These are phyloP conservation scores for Suhomyces prunicola DNA, from an alignment of 805 yeast species.

Conservation along the genomic window DNA sequence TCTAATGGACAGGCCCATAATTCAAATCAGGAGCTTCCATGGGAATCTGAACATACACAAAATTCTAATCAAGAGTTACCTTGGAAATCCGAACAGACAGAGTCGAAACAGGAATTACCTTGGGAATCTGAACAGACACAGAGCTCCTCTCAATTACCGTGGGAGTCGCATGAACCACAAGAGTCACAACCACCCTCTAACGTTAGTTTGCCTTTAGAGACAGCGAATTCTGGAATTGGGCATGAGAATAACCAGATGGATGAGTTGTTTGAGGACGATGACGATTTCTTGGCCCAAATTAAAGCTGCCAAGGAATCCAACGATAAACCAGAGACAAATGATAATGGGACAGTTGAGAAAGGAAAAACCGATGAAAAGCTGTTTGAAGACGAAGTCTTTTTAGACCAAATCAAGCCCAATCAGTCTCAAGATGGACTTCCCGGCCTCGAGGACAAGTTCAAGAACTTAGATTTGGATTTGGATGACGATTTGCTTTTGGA, in stretches of 20 bases:
- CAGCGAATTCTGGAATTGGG: background rate
- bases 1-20: background rate
- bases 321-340: background rate
- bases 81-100: background rate
- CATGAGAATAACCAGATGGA: background rate
- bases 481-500: constrained; percentile 31
- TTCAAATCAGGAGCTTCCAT: background rate
- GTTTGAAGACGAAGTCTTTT: constrained; percentile 17
- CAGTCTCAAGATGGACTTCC: background rate
- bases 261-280: background rate
- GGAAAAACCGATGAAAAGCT: constrained; percentile 6
- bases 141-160: background rate
- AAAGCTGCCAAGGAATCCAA: background rate
- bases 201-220: background rate
- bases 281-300: constrained; percentile 1
- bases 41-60: constrained; percentile 3
- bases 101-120: background rate
- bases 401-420: constrained; percentile 10
- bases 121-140: background rate
- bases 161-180: background rate
- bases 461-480: constrained; percentile 18
- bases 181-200: background rate
- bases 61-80: background rate
- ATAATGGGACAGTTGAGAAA: background rate
- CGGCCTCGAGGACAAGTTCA: constrained; percentile 6